Evolutionary conservation across 2,329 filamentous ascomycete species (phyloP).

Genomic region (Alternaria atra): DNA sequence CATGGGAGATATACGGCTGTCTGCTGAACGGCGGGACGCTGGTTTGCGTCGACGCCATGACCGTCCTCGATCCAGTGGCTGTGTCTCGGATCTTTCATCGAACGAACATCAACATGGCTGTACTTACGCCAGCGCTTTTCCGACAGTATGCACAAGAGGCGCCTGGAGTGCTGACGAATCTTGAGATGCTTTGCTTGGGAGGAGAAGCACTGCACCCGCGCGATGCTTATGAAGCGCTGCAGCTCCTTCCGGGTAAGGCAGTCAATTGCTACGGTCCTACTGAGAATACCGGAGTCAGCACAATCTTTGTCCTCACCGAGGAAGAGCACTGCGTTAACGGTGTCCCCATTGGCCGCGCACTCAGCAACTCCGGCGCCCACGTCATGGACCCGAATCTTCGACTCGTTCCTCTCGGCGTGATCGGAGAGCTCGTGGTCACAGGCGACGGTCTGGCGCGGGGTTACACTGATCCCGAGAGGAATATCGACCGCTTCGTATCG

Average conservation of each 20-base stretch:
- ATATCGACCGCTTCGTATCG: constrained; percentile 15
- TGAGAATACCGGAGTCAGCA: constrained; percentile 26
- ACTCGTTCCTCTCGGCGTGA: constrained; percentile 23
- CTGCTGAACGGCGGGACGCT: not conserved
- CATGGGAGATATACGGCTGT: not conserved
- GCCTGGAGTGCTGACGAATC: not conserved
- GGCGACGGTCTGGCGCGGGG: constrained; percentile 16
- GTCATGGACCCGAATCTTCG: not conserved
- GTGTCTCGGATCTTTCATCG: not conserved
- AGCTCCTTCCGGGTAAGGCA: constrained; percentile 11
- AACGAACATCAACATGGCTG: not conserved
- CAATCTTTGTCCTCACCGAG: constrained; percentile 55
- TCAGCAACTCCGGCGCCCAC: not conserved
- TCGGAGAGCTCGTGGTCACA: constrained; percentile 34
- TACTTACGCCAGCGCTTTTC: constrained; percentile 19
- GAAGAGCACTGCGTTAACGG: constrained; percentile 15
- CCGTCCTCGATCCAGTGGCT: not conserved
- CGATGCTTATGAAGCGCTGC: no score
- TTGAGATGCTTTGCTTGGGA: constrained; percentile 1
- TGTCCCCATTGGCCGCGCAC: constrained; percentile 20
- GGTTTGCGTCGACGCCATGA: not conserved
- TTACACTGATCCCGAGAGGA: constrained; percentile 28
- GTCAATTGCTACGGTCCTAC: constrained; percentile 30
- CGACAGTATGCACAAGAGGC: not conserved
- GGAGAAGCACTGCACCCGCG: not conserved